Evolutionary conservation across 306 rosid species (phyloP), one percentile per base, ranked within the genome.

Genomic region (Lagenaria siceraria): DNA sequence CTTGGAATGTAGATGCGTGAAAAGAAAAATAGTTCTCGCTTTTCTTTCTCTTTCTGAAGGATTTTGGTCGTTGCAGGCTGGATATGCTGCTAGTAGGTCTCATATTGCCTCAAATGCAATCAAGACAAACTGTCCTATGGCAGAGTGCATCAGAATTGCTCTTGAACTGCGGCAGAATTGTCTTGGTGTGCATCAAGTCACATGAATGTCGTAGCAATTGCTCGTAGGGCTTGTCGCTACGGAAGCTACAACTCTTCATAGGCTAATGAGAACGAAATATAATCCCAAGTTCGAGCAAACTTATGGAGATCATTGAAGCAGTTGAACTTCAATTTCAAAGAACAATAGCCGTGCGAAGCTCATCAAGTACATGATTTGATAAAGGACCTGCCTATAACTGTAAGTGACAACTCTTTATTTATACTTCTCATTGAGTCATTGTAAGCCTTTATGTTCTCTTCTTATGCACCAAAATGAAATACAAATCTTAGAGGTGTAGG

Each of bases 351-450:
- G 87, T 24, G 7, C 88, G 90, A 10, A 80, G 18, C 80, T 85
- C 87, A 11, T 85, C 87, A 11, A 12, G 18, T 11, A 11, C 8
- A 1, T 2, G 33, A 24, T 17, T 24, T 4, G 97, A 87, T 62
- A 92, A 83, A 81, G 97, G 95, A 81, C 95, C 97, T 21, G 96
- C 90, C 97, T 97, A 94, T 35, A 94, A 93, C 96, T 91, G 88
- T 53, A 52, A 73, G 29, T 71, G 36, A 25, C 38, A 43, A 69
- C 68, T 51, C 48, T 54, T 66, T 61, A 71, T 42, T 1, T 24
- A 4, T 58, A 55, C 61, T 21, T 55, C 29, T 35, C 25, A 36
- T 35, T 0, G 12, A 63, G 21, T 4, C 70, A 63, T 63, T 38
- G 10, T 31, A 8, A 31, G 22, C 10, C 7, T 4, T 13, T n/a